Evolutionary conservation across 192 early-diverging fungal genomes (phyloP), one percentile per base, ranked within the genome.

Genomic region (Mortierella hygrophila): DNA sequence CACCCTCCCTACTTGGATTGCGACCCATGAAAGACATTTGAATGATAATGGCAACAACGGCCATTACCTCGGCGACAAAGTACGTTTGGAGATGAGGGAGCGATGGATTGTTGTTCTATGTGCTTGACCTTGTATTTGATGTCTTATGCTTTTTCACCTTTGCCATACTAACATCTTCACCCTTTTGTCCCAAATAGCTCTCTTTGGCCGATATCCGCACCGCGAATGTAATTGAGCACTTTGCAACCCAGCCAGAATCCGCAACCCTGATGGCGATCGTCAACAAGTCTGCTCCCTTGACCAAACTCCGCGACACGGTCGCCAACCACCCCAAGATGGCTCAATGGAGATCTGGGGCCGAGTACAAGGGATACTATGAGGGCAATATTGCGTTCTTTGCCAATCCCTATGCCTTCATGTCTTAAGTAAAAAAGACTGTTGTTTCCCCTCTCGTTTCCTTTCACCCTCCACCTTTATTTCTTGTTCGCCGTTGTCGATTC

Each of bases 31-130:
- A 72, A 79, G 47, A 16, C 82, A 85, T 49, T 74, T 85, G 10
- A 18, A 8, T 1, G 77, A 85, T 11, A 85, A 85, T 13, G 82
- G 82, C 23, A 74, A 75, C 72, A 85, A 85, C 54, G 82, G 82
- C 4, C 77, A 85, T 32, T 85, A 85, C n/a, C 32, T 85, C 9
- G 82, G 82, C 0, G 35, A 79, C 29, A 78, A 79, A 71, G 75
- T 77, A 77, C 49, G 15, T 52, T 52, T 21, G 11, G 10, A 0
- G 10, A 46, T 15, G n/a, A 38, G 18, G 10, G 3, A 52, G 13
- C 7, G 2, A 11, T 0, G 16, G n/a, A 49, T 52, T 49, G 9
- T 21, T 15, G 4, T 42, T 55, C 35, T 44, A 26, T 72, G 1
- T 35, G 23, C 46, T 74, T 23, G 15, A 32, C 20, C 6, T 15